Evolutionary conservation across 169 alveolate species (phyloP).

Genomic region (Plasmodium vivax): DNA sequence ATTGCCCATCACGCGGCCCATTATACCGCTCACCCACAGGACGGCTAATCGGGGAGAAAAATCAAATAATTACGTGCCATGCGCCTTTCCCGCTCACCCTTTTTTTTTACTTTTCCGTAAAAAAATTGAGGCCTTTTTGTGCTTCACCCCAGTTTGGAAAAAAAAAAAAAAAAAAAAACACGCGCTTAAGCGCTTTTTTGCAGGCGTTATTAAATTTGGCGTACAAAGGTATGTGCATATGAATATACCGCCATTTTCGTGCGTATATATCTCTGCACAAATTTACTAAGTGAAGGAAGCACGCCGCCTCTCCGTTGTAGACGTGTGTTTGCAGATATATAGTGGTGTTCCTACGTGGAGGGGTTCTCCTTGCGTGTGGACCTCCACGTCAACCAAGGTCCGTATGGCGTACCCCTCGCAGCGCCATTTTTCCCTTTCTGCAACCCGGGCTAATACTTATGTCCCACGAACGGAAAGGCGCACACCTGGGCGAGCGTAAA

Average conservation of each 20-base stretch:
- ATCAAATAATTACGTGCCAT: not conserved
- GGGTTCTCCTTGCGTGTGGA: not conserved
- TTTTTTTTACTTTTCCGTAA: not conserved
- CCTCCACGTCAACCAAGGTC: not conserved
- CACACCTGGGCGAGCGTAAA: constrained; percentile 72
- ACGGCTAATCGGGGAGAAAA: not conserved
- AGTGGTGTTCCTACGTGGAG: not conserved
- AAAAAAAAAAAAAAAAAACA: not conserved
- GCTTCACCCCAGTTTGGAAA: not conserved
- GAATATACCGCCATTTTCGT: not conserved
- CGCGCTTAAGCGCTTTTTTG: not conserved
- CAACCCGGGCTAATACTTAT: constrained; percentile 20
- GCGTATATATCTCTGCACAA: not conserved
- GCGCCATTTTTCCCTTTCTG: not conserved
- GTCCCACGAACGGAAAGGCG: constrained; percentile 63
- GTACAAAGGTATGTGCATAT: not conserved
- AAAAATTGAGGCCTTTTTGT: not conserved
- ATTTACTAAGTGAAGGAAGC: not conserved
- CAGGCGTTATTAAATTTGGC: not conserved
- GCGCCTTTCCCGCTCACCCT: not conserved
- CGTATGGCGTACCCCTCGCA: not conserved
- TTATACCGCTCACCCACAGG: not conserved
- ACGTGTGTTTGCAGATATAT: not conserved
- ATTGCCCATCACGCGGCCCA: not conserved
- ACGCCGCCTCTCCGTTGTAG: not conserved